Conservation (phyloP, 1,284 basidiomycete species). For the Coriolopsis trogii region DNA sequence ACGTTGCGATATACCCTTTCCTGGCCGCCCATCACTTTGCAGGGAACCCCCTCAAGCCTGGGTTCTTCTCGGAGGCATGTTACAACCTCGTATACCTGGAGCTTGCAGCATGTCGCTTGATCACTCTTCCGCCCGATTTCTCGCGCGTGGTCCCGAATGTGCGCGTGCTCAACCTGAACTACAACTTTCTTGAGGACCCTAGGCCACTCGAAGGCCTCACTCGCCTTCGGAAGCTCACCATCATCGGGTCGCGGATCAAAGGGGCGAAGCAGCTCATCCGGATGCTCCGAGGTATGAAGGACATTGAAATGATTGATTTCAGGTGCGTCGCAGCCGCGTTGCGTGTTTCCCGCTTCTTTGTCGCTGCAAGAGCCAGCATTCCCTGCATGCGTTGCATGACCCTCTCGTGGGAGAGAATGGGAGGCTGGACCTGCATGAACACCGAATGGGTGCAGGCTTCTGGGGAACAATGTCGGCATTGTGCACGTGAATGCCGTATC, state of each 20-base stretch:
- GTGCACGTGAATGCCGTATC: conserved; percentile 5
- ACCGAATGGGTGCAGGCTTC: neutral
- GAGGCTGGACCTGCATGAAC: neutral
- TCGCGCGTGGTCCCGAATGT: conserved; percentile 80
- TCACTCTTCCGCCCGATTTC: conserved; percentile 71
- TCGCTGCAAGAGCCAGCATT: conserved; percentile 2
- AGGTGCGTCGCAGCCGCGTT: conserved; percentile 59
- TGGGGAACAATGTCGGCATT: neutral
- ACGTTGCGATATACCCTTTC: conserved; percentile 4
- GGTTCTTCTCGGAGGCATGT: conserved; percentile 64
- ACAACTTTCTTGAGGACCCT: conserved; percentile 86
- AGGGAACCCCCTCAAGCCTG: conserved; percentile 50
- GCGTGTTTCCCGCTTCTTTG: conserved; percentile 6
- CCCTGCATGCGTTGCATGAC: conserved; percentile 4
- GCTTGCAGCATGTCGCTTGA: conserved; percentile 87
- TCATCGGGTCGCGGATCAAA: conserved; percentile 84
- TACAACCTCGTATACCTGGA: conserved; percentile 95
- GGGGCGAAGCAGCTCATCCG: conserved; percentile 71
- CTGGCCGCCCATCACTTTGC: conserved; percentile 13
- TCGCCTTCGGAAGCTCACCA: conserved; percentile 79
- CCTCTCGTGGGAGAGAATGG: conserved; percentile 1
- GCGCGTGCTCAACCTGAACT: conserved; percentile 92
- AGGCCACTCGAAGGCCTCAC: conserved; percentile 71
- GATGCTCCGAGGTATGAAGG: conserved; percentile 69
- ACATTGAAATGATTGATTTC: conserved; percentile 88